Conservation (phyloP, 495 filamentous ascomycete genomes). For the Trichoderma erinaceum region DNA sequence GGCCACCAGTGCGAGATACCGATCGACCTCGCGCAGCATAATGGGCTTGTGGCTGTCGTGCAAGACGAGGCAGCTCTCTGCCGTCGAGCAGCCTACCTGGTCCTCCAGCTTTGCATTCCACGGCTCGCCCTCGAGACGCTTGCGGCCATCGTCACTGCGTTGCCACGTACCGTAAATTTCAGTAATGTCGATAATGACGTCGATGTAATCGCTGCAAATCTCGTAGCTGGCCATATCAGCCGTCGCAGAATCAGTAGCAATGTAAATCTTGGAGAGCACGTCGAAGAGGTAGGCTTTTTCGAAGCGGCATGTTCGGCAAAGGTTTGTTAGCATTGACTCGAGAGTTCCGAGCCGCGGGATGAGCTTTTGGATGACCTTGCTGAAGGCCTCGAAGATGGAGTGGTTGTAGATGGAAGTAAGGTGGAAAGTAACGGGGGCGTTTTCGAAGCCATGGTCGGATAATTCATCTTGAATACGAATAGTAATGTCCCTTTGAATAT, state of each 20-base stretch:
- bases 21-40: slow-evolving; percentile 85
- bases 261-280: slow-evolving; percentile 94
- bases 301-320: slow-evolving; percentile 83
- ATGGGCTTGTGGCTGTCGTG: slow-evolving; percentile 74
- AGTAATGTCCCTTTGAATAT: slow-evolving; percentile 89
- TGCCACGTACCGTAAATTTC: slow-evolving; percentile 83
- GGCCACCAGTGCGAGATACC: slow-evolving; percentile 72
- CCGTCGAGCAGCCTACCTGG: slow-evolving; percentile 56
- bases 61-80: slow-evolving; percentile 72
- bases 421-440: slow-evolving; percentile 86
- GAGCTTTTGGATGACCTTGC: slow-evolving; percentile 94
- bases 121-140: slow-evolving; percentile 51
- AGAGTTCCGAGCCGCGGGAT: slow-evolving; percentile 88
- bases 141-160: slow-evolving; percentile 43
- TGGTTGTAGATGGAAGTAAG: slow-evolving; percentile 97
- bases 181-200: slow-evolving; percentile 92
- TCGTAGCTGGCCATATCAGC: slow-evolving; percentile 92
- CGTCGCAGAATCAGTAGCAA: slow-evolving; percentile 88
- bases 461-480: slow-evolving; percentile 97
- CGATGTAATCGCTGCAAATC: slow-evolving; percentile 96
- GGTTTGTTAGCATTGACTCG: slow-evolving; percentile 83
- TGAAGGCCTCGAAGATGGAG: slow-evolving; percentile 95
- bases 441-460: slow-evolving; percentile 83
- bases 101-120: slow-evolving; percentile 61
- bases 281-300: slow-evolving; percentile 98